Conservation (phyloP, 2,329 filamentous ascomycete genomes). For the Arachnomyces sp. region DNA sequence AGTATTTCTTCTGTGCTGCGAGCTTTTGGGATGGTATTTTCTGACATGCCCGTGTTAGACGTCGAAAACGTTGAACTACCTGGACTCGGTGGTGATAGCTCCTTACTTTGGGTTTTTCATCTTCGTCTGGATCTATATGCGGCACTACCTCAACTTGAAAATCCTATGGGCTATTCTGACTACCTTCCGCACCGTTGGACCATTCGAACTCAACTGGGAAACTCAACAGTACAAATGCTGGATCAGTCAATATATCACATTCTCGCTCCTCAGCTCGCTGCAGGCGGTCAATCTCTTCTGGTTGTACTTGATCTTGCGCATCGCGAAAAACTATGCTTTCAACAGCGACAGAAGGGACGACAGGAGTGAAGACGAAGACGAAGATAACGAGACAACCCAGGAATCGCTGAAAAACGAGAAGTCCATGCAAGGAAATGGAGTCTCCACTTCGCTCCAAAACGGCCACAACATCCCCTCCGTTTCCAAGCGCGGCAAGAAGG, state of each 20-base stretch:
- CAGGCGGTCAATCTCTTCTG: slow-evolving; percentile 41
- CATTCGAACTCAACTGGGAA: slow-evolving; percentile 42
- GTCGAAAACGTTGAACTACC: slow-evolving; percentile 85
- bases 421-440: slow-evolving; percentile 13
- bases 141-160: slow-evolving; percentile 57
- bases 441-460: slow-evolving; percentile 15
- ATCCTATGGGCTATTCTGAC: slow-evolving; percentile 40
- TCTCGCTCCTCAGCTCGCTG: slow-evolving; percentile 35
- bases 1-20: slow-evolving; percentile 26
- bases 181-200: slow-evolving; percentile 40
- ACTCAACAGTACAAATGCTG: slow-evolving; percentile 42
- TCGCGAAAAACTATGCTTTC: slow-evolving; percentile 35
- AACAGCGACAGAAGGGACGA: slow-evolving; percentile 33
- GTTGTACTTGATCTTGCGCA: slow-evolving; percentile 38
- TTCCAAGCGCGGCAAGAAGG: slow-evolving; percentile 22
- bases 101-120: slow-evolving; percentile 83
- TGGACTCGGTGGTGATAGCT: slow-evolving; percentile 67
- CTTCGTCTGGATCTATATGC: slow-evolving; percentile 76
- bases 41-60: slow-evolving; percentile 45
- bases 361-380: slow-evolving; percentile 38
- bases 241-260: slow-evolving; percentile 41
- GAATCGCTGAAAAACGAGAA: slow-evolving; percentile 10
- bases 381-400: slow-evolving; percentile 32
- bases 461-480: slow-evolving; percentile 17
- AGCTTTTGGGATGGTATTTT: neutral